Percentiles rank a stretch among this genome's conserved stretches.
phyloP scores from a whole-genome alignment of 1,284 basidiomycete species.

The Cutaneotrichosporon sp. region DNA sequence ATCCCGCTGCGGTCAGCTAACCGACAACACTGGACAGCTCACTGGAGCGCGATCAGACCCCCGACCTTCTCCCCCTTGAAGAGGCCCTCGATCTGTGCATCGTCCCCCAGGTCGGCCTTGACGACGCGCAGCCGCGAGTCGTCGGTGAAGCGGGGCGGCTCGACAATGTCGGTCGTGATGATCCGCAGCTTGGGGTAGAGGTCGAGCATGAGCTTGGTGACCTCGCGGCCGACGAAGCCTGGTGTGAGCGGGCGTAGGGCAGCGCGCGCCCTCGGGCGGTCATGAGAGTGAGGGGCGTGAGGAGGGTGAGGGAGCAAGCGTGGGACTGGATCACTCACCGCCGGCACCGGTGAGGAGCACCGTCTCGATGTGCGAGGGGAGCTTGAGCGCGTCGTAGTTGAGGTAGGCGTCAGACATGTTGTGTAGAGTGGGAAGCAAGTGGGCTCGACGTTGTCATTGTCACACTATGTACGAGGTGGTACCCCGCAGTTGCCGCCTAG shows the following conservation, averaged over 20 bases:
- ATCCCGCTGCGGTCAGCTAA: conserved; percentile 56
- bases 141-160: conserved; percentile 57
- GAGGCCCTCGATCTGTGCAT: conserved; percentile 54
- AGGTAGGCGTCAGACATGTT: conserved; percentile 17
- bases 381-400: conserved; percentile 48
- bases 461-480: not conserved
- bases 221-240: conserved; percentile 54
- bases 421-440: not conserved
- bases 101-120: conserved; percentile 60
- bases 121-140: conserved; percentile 50
- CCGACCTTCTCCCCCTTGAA: conserved; percentile 51
- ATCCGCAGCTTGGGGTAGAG: conserved; percentile 55
- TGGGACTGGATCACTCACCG: conserved; percentile 44
- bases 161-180: conserved; percentile 62
- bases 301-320: not conserved
- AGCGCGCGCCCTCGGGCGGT: too few relatives aligned
- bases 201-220: conserved; percentile 55
- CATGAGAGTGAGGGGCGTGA: too few relatives aligned
- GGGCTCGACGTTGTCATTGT: too few relatives aligned
- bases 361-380: conserved; percentile 52
- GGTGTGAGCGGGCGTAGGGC: too few relatives aligned
- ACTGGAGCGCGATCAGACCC: conserved; percentile 52
- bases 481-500: not conserved
- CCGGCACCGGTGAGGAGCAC: conserved; percentile 64
- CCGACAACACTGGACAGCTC: conserved; percentile 13